Conservation (phyloP, 768 basidiomycete species). For the Phlebiopsis flavidoalba region DNA sequence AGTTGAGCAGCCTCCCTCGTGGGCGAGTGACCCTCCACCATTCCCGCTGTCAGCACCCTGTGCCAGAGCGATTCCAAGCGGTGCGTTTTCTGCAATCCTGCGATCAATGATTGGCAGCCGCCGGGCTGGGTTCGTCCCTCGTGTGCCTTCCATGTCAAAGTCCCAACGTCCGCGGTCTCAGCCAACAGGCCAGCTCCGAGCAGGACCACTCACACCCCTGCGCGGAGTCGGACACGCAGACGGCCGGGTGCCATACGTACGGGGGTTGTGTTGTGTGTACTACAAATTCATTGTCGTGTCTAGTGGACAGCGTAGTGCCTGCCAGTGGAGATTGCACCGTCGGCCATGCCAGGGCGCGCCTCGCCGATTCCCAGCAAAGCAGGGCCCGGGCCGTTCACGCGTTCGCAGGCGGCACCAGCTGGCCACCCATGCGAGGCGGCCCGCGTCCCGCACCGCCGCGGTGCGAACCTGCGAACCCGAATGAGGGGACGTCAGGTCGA, state of each 20-base stretch:
- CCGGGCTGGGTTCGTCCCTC: no score
- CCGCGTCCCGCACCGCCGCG: background rate
- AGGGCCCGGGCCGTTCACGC: background rate
- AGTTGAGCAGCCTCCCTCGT: background rate
- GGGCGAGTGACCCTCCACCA: background rate
- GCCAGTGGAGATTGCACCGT: no score
- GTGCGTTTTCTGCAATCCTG: background rate
- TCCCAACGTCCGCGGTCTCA: background rate
- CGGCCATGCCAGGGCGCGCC: background rate
- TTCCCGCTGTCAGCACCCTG: background rate
- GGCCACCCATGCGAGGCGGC: background rate
- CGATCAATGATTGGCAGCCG: background rate
- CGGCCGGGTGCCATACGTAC: no score
- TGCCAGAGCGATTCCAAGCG: background rate
- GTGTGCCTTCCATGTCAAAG: background rate
- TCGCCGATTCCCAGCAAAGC: no score
- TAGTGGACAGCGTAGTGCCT: no score
- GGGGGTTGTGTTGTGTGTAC: background rate
- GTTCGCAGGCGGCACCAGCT: background rate
- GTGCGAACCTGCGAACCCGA: background rate
- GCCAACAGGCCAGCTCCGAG: background rate
- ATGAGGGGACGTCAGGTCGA: background rate
- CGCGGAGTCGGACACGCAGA: background rate
- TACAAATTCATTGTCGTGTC: background rate
- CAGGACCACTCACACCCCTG: background rate